A percentile compares a stretch with the other conserved stretches of the same genome.
These are phyloP conservation scores for Hygrophoropsis aurantiaca DNA, from an alignment of 768 basidiomycete species.

Conservation along the genomic window DNA sequence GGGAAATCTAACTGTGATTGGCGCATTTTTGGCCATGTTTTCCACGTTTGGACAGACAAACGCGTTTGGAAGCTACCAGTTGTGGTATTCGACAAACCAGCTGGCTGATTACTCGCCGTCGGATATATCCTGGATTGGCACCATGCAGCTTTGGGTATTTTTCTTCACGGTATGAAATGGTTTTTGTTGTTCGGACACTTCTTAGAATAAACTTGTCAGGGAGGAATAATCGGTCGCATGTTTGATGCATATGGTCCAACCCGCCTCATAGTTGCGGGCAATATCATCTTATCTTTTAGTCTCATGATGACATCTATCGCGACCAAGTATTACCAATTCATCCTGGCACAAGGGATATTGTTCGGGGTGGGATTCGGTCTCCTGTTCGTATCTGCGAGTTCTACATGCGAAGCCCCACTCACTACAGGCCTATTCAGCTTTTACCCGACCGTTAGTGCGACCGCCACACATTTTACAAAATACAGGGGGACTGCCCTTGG, in stretches of 20 bases:
- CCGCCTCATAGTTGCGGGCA: constrained; percentile 12
- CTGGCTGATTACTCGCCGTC: constrained; percentile 11
- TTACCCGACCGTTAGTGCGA: background rate
- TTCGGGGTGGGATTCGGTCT: constrained; percentile 1
- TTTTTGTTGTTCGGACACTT: constrained; percentile 13
- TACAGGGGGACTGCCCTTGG: background rate
- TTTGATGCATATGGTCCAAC: constrained; percentile 10
- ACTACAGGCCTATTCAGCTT: background rate
- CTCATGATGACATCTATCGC: constrained; percentile 14
- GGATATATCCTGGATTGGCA: constrained; percentile 22
- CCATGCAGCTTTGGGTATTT: constrained; percentile 17
- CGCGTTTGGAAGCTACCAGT: constrained; percentile 29
- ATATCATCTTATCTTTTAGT: constrained; percentile 12
- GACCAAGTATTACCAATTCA: constrained; percentile 3
- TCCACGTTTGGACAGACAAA: constrained; percentile 64
- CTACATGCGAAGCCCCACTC: background rate
- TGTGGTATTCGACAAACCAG: constrained; percentile 15
- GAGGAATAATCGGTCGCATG: too few species aligned
- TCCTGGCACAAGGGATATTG: constrained; percentile 4
- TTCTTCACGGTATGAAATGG: constrained; percentile 14
- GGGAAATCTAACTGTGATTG: constrained; percentile 55
- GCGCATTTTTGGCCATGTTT: constrained; percentile 57
- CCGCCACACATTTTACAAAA: background rate
- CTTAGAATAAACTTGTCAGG: background rate
- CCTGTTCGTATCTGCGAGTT: background rate